Percentiles rank a stretch among this genome's conserved stretches.
Evolutionary conservation across 768 basidiomycete species (phyloP).

Genomic region (Hericium coralloides): DNA sequence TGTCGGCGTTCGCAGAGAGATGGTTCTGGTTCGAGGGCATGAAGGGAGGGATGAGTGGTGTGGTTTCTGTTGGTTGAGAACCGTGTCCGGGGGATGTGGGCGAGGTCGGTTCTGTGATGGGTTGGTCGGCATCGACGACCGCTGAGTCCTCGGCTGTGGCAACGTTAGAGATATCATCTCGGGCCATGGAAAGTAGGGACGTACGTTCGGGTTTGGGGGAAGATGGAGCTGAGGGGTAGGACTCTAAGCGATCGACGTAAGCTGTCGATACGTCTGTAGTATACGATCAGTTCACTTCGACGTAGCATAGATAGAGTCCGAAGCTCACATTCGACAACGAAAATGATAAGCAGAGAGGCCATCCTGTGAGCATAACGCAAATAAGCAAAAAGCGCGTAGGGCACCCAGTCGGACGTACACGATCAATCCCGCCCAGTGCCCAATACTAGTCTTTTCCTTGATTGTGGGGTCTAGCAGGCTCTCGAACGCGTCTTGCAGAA

Average conservation of each 20-base stretch:
- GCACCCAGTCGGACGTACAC: slow-evolving; percentile 39
- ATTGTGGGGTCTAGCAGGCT: slow-evolving; percentile 41
- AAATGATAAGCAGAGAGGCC: slow-evolving; percentile 58
- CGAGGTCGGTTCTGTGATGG: not conserved
- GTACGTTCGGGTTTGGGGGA: slow-evolving; percentile 15
- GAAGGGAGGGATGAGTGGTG: not conserved
- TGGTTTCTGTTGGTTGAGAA: not conserved
- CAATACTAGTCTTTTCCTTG: slow-evolving; percentile 32
- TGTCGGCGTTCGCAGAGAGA: not conserved
- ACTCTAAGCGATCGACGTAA: slow-evolving; percentile 64
- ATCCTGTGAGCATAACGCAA: slow-evolving; percentile 32
- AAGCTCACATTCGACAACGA: slow-evolving; percentile 69
- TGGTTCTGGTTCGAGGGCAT: not conserved
- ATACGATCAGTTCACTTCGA: slow-evolving; percentile 1
- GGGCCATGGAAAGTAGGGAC: not conserved
- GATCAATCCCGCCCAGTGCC: slow-evolving; percentile 58
- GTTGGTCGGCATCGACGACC: too few species aligned
- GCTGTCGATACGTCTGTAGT: slow-evolving; percentile 60
- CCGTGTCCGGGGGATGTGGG: not conserved
- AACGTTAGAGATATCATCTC: not conserved
- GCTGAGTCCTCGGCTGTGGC: not conserved
- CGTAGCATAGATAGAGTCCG: not conserved
- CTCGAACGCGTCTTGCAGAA: slow-evolving; percentile 69
- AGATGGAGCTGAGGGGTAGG: slow-evolving; percentile 38
- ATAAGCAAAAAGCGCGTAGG: slow-evolving; percentile 4